A percentile compares a stretch with the other conserved stretches of the same genome.
phyloP scores from a whole-genome alignment of 179 eudicot genomes.

The Actinidia arguta region DNA sequence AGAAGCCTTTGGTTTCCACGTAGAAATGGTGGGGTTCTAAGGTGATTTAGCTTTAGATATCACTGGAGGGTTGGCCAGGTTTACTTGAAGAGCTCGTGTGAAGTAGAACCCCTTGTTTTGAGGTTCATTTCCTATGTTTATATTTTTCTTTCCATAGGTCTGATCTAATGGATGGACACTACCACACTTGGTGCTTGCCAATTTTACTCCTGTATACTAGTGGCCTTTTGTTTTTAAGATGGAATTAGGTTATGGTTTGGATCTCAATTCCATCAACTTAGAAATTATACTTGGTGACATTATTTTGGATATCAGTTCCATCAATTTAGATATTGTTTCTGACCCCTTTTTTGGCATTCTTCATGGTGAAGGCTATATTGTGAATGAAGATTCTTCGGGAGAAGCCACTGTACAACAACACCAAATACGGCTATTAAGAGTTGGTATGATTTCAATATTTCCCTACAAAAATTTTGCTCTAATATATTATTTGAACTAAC shows the following conservation, averaged over 20 bases:
- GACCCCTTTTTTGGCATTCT: too few relatives aligned
- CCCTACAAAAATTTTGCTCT: background rate
- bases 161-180: too few relatives aligned
- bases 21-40: slow-evolving; percentile 20
- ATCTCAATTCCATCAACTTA: too few relatives aligned
- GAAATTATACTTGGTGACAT: too few relatives aligned
- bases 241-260: too few relatives aligned
- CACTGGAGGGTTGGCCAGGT: too few relatives aligned
- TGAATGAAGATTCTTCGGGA: slow-evolving; percentile 96
- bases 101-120: background rate
- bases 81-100: too few relatives aligned
- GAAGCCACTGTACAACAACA: slow-evolving; percentile 78
- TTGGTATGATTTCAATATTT: slow-evolving; percentile 29
- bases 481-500: slow-evolving; percentile 16
- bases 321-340: too few relatives aligned
- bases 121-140: background rate
- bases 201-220: background rate
- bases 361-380: slow-evolving; percentile 75
- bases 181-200: background rate
- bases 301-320: too few relatives aligned
- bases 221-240: background rate
- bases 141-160: too few relatives aligned
- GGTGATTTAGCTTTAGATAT: slow-evolving; percentile 33
- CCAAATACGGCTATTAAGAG: slow-evolving; percentile 82
- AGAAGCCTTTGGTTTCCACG: slow-evolving; percentile 27